A percentile compares a stretch with the other conserved stretches of the same genome.
Evolutionary conservation across 495 filamentous ascomycete species (phyloP).

Genomic region (Xanthoparmelia taractica): DNA sequence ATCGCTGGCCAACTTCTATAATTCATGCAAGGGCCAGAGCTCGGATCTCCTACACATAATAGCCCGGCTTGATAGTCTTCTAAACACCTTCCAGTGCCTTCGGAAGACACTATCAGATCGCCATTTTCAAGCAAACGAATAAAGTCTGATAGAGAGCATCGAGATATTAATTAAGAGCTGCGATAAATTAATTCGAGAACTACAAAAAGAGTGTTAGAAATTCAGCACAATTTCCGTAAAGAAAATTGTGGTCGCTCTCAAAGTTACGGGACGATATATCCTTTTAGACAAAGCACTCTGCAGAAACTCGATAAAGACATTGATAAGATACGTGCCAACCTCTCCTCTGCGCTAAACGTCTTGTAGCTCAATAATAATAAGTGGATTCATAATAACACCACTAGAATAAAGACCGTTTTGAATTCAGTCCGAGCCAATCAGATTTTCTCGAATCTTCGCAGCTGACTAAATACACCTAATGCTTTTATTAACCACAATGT

Average conservation of each 20-base stretch:
- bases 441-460: conserved; percentile 27
- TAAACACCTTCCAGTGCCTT: conserved; percentile 22
- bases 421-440: conserved; percentile 23
- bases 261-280: conserved; percentile 28
- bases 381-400: conserved; percentile 21
- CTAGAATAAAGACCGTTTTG: conserved; percentile 21
- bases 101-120: conserved; percentile 23
- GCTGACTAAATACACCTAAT: conserved; percentile 32
- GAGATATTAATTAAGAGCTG: conserved; percentile 25
- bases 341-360: conserved; percentile 29
- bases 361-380: conserved; percentile 27
- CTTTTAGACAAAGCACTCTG: conserved; percentile 31
- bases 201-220: conserved; percentile 27
- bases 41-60: conserved; percentile 21
- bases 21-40: conserved; percentile 24
- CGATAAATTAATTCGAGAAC: conserved; percentile 29
- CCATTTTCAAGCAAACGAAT: conserved; percentile 22
- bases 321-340: conserved; percentile 26
- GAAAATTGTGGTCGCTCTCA: conserved; percentile 18
- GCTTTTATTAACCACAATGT: conserved; percentile 30
- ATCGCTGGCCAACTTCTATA: conserved; percentile 28
- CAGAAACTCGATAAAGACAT: conserved; percentile 32
- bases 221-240: conserved; percentile 10
- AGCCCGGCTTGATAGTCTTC: conserved; percentile 23
- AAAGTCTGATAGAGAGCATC: conserved; percentile 26